Evolutionary conservation across 2,329 filamentous ascomycete genomes (phyloP).

Genomic region (Mycosphaerella arachidis): DNA sequence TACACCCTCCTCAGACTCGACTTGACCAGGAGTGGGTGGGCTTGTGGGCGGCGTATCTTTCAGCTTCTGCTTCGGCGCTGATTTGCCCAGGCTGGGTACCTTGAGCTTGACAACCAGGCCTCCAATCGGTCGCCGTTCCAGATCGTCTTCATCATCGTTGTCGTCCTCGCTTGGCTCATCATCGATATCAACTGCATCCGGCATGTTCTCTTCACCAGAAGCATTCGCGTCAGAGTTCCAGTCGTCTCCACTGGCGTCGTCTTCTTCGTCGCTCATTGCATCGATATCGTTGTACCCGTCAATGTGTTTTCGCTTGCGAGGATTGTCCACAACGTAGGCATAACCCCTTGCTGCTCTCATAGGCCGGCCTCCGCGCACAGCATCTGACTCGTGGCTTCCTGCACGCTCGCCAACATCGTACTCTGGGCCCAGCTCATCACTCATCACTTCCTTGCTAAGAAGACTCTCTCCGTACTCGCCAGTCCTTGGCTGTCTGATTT

Average conservation of each 20-base stretch:
- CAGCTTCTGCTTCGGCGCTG: background rate
- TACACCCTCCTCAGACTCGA: background rate
- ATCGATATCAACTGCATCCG: constrained; percentile 49
- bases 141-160: constrained; percentile 33
- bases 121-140: constrained; percentile 15
- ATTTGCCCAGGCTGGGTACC: constrained; percentile 11
- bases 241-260: constrained; percentile 57
- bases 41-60: constrained; percentile 21
- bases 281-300: constrained; percentile 57
- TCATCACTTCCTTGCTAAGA: constrained; percentile 50
- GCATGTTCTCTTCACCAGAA: constrained; percentile 53
- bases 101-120: constrained; percentile 72
- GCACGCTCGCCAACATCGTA: constrained; percentile 33
- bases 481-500: constrained; percentile 63
- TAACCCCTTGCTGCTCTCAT: constrained; percentile 24
- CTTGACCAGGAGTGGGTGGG: constrained; percentile 11
- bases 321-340: constrained; percentile 28
- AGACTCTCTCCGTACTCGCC: constrained; percentile 62
- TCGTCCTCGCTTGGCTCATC: constrained; percentile 45
- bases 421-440: constrained; percentile 32
- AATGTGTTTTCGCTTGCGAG: constrained; percentile 45
- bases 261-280: constrained; percentile 61
- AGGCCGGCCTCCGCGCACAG: constrained; percentile 32
- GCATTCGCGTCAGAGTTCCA: constrained; percentile 69
- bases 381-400: constrained; percentile 45